phyloP scores from a whole-genome alignment of 2,329 filamentous ascomycete species.

The Pyrenophora teres region DNA sequence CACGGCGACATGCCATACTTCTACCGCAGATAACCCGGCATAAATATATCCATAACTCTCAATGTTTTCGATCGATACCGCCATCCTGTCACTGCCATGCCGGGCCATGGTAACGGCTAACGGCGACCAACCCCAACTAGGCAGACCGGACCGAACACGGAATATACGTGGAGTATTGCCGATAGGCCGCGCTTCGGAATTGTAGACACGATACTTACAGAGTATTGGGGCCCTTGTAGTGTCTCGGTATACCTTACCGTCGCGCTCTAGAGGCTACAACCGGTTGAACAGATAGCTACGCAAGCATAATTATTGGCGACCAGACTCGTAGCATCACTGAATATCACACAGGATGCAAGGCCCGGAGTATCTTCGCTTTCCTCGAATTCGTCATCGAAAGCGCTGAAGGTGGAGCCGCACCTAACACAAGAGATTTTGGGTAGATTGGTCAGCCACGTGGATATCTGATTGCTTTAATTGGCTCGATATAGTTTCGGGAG shows the following conservation, averaged over 20 bases:
- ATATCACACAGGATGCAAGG: no score
- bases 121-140: neutral
- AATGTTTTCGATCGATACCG: neutral
- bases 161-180: neutral
- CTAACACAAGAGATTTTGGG: neutral
- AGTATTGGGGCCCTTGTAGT: neutral
- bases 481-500: neutral
- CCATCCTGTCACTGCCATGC: neutral
- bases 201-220: neutral
- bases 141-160: conserved; percentile 1
- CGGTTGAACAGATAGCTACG: neutral
- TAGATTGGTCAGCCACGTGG: neutral
- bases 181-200: neutral
- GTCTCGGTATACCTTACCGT: no score
- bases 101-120: neutral
- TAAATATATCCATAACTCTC: neutral
- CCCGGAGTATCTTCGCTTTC: no score
- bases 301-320: no score
- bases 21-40: neutral
- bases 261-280: no score
- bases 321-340: no score
- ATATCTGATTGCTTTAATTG: neutral
- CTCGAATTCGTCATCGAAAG: no score
- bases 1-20: neutral
- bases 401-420: neutral